Base-by-base conservation (phyloP, 805 yeast species). In the Trichomonascus vanleenenianus region DNA sequence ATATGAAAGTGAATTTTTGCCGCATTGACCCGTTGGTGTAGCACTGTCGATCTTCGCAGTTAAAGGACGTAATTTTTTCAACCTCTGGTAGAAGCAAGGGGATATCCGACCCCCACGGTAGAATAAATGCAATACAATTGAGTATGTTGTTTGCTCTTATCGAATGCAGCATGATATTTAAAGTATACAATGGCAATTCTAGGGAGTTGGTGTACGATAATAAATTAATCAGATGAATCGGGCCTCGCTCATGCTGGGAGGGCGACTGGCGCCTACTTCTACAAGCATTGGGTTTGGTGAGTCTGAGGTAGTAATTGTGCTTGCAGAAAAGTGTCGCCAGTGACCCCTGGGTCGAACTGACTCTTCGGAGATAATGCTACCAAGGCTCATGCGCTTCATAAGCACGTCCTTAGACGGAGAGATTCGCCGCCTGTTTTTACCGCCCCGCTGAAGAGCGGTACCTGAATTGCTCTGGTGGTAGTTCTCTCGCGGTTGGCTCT, bases 341-440 rank as follows among this genome's bases (percentile, higher is more conserved):
- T 15, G 25, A 19, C 43, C 31, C 31, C 36, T 7, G 37, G 16
- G 22, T 16, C 8, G 4, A 32, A 20, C 19, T 30, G 12, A n/a
- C 41, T 19, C 12, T 15, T 10, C 22, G 36, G 12, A 11, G n/a
- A 15, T 19, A 14, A 16, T 9, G 30, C 37, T 11, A 18, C 36
- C 31, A 18, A 19, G 30, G 20, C 12, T 35, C 31, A n/a, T 31
- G 37, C 19, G 15, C 15, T 12, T 8, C 31, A 31, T 7, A 16
- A 31, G 25, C 14, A 12, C 37, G 30, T 11, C 14, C 16, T 16
- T 40, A 37, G 30, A 16, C 8, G 30, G 11, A 32, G 31, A 40
- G 31, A 18, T 34, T 19, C 50, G 43, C 25, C 54, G 46, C 33
- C 53, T 11, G 39, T 52, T 50, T 10, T 20, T 44, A 3, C 42